Conservation (phyloP, 2,329 filamentous ascomycete genomes). For the Fusarium sp. region DNA sequence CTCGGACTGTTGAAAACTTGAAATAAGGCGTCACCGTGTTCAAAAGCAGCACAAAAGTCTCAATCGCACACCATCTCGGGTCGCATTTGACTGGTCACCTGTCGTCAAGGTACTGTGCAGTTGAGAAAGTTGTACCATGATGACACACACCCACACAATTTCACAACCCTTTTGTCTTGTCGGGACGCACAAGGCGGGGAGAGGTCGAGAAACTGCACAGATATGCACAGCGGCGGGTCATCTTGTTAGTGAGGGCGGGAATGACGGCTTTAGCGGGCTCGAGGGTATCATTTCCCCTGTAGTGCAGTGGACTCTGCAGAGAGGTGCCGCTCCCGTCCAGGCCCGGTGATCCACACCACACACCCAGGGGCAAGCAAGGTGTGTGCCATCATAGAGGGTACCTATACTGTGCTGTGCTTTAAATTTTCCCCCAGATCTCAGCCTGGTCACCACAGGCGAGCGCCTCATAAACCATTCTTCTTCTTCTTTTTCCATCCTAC, state of each 20-base stretch:
- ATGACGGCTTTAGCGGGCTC: constrained; percentile 29
- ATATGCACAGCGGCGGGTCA: constrained; percentile 35
- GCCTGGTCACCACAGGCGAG: constrained; percentile 47
- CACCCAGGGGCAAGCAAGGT: constrained; percentile 4
- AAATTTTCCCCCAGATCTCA: constrained; percentile 43
- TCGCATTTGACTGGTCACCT: constrained; percentile 36
- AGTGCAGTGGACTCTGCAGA: constrained; percentile 18
- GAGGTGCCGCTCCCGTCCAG: constrained; percentile 17
- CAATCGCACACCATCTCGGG: constrained; percentile 35
- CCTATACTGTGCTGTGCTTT: constrained; percentile 15
- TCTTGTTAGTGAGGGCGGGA: constrained; percentile 22
- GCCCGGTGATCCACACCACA: constrained; percentile 26
- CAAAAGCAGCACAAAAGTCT: constrained; percentile 33
- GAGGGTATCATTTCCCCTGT: constrained; percentile 38
- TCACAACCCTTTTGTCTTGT: constrained; percentile 15
- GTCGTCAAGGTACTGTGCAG: constrained; percentile 11
- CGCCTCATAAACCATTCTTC: constrained; percentile 38
- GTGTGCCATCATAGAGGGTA: constrained; percentile 32
- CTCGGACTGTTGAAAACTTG: constrained; percentile 4
- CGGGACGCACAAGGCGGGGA: constrained; percentile 18
- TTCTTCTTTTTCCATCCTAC: constrained; percentile 31
- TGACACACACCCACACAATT: constrained; percentile 11
- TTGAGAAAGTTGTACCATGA: constrained; percentile 22
- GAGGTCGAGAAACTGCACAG: constrained; percentile 16
- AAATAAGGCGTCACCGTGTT: constrained; percentile 5